These are phyloP conservation scores for Solanum gracilifrons DNA, from an alignment of 257 asterid genomes.

Conservation along the genomic window DNA sequence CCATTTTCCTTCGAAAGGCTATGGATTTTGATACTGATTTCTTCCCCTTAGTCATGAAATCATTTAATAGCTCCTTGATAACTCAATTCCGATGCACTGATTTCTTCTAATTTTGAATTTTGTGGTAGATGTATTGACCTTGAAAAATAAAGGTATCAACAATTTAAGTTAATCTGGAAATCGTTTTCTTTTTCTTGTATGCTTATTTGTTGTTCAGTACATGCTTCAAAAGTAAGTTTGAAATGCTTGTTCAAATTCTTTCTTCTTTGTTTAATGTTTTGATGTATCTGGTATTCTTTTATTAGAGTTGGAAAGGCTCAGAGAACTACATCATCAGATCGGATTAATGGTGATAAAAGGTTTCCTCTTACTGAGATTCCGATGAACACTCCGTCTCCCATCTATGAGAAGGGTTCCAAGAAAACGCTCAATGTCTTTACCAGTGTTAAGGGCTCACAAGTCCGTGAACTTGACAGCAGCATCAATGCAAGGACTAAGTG, in stretches of 20 bases:
- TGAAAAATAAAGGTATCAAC: not conserved
- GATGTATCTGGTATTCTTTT: not conserved
- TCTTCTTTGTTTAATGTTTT: not conserved
- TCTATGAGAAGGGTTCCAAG: slow-evolving; percentile 3
- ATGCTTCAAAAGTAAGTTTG: not conserved
- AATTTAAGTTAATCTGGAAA: not conserved
- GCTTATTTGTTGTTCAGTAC: not conserved
- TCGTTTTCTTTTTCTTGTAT: not conserved
- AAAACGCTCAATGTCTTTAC: not conserved
- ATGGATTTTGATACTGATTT: not conserved
- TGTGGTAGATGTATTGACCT: not conserved
- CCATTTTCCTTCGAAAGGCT: not conserved
- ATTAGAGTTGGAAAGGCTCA: slow-evolving; percentile 28
- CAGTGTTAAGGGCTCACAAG: not conserved
- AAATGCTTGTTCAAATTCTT: not conserved
- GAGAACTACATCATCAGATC: slow-evolving; percentile 12
- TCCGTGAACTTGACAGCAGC: not conserved
- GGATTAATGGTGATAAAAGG: slow-evolving; percentile 24
- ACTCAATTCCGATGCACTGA: not conserved
- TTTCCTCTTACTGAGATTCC: slow-evolving; percentile 47
- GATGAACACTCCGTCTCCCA: slow-evolving; percentile 23
- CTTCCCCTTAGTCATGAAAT: not conserved
- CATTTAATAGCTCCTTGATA: not conserved
- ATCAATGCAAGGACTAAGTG: slow-evolving; percentile 1
- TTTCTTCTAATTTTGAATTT: not conserved